Conservation (phyloP, 192 early-diverging fungal species). For the Jimgerdemannia flammicorona region DNA sequence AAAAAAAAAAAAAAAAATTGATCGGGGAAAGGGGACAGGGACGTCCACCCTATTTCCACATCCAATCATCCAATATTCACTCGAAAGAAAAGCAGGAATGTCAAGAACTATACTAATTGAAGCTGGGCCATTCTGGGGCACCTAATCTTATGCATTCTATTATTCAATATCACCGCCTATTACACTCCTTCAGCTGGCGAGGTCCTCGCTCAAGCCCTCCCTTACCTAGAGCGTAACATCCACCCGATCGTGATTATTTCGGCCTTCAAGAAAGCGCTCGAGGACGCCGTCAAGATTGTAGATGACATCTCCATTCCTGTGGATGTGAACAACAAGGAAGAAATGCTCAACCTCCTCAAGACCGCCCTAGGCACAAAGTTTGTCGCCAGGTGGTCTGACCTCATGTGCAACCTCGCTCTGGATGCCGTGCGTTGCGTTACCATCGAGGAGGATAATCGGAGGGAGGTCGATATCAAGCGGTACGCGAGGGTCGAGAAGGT, state of each 20-base stretch:
- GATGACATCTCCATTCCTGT: constrained; percentile 83
- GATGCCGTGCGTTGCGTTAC: constrained; percentile 93
- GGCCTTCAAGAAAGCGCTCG: constrained; percentile 90
- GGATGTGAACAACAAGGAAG: constrained; percentile 73
- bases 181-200: constrained; percentile 77
- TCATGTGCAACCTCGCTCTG: constrained; percentile 97
- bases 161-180: not conserved
- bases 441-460: constrained; percentile 58
- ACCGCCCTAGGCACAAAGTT: constrained; percentile 96
- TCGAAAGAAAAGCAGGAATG: too few relatives aligned
- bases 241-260: constrained; percentile 97
- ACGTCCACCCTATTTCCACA: too few relatives aligned
- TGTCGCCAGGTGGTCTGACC: constrained; percentile 89
- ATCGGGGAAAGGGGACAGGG: not conserved
- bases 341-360: constrained; percentile 93
- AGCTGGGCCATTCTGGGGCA: too few relatives aligned
- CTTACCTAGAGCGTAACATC: constrained; percentile 95
- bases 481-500: constrained; percentile 98
- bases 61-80: too few relatives aligned
- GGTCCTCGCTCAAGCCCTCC: constrained; percentile 84
- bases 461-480: constrained; percentile 96
- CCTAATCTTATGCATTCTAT: too few relatives aligned
- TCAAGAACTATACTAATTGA: too few relatives aligned
- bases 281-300: constrained; percentile 85
- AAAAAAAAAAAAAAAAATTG: too few relatives aligned